Conservation (phyloP, 2,329 filamentous ascomycete genomes). For the Furcasterigmium sp. region DNA sequence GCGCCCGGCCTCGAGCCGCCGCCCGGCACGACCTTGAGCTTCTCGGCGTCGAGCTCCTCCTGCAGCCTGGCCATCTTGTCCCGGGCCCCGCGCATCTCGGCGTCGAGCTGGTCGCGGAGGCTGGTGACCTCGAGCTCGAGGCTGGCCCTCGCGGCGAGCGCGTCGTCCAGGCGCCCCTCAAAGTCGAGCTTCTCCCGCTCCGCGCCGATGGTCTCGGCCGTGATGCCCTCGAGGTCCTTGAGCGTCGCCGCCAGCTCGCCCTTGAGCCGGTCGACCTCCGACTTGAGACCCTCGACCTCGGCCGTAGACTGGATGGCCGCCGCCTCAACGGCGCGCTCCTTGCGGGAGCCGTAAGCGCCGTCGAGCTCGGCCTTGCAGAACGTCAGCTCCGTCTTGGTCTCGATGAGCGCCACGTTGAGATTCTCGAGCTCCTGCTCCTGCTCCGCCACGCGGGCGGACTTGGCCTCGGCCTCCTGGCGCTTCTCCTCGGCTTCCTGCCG, state of each 20-base stretch:
- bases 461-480: slow-evolving; percentile 31
- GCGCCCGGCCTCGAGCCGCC: slow-evolving; percentile 28
- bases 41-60: slow-evolving; percentile 46
- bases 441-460: slow-evolving; percentile 32
- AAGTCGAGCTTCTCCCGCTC: slow-evolving; percentile 45
- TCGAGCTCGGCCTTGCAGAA: slow-evolving; percentile 58
- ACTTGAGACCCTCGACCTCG: slow-evolving; percentile 39
- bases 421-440: slow-evolving; percentile 47
- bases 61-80: slow-evolving; percentile 35
- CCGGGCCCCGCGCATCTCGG: slow-evolving; percentile 30
- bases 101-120: slow-evolving; percentile 32
- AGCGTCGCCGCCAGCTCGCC: slow-evolving; percentile 44
- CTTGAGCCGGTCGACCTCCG: slow-evolving; percentile 44
- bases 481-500: slow-evolving; percentile 34
- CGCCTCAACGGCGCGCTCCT: slow-evolving; percentile 53
- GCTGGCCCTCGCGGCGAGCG: slow-evolving; percentile 23
- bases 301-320: slow-evolving; percentile 45
- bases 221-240: slow-evolving; percentile 48
- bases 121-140: slow-evolving; percentile 32
- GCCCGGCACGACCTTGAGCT: slow-evolving; percentile 30
- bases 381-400: slow-evolving; percentile 57
- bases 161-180: slow-evolving; percentile 35
- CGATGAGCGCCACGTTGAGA: slow-evolving; percentile 46
- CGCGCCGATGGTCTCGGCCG: slow-evolving; percentile 42
- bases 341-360: slow-evolving; percentile 54